Percentiles rank a stretch among this genome's conserved stretches.
These are phyloP conservation scores for Fistulifera solaris DNA, from an alignment of 108 stramenopile species.

Conservation along the genomic window DNA sequence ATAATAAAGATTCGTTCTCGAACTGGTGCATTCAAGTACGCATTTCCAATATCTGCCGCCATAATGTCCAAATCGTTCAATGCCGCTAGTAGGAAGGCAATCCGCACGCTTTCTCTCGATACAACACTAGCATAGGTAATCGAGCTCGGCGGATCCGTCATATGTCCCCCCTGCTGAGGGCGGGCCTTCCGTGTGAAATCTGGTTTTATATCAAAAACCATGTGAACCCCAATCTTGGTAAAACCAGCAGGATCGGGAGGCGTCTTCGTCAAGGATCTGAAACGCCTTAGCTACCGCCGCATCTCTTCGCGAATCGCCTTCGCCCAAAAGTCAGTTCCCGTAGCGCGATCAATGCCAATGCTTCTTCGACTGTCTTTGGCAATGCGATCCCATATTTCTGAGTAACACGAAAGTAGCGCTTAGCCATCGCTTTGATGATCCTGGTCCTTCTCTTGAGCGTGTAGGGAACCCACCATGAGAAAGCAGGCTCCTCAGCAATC, in stretches of 20 bases:
- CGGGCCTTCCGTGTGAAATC: slow-evolving; percentile 33
- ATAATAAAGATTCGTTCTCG: slow-evolving; percentile 20
- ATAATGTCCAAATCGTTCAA: slow-evolving; percentile 33
- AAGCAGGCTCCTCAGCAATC: slow-evolving; percentile 12
- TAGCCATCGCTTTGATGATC: slow-evolving; percentile 11
- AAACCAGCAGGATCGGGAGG: slow-evolving; percentile 2
- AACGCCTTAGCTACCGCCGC: slow-evolving; percentile 31
- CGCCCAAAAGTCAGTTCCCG: slow-evolving; percentile 28
- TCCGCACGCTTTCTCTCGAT: slow-evolving; percentile 30
- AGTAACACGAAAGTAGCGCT: neutral
- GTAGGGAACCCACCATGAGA: slow-evolving; percentile 27
- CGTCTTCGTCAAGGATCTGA: slow-evolving; percentile 17
- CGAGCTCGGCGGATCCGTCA: slow-evolving; percentile 19
- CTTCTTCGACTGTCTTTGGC: slow-evolving; percentile 24
- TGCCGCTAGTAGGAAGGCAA: slow-evolving; percentile 34
- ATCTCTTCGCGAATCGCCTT: slow-evolving; percentile 44
- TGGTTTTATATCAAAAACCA: slow-evolving; percentile 45
- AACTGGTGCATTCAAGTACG: slow-evolving; percentile 30
- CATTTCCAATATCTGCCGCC: slow-evolving; percentile 29
- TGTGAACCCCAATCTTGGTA: slow-evolving; percentile 2
- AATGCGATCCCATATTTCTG: slow-evolving; percentile 16
- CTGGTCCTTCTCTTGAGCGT: slow-evolving; percentile 13
- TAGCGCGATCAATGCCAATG: slow-evolving; percentile 30
- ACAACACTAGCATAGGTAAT: slow-evolving; percentile 48
- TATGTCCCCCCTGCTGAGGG: slow-evolving; percentile 26